Evolutionary conservation across 2,329 filamentous ascomycete genomes (phyloP), one percentile per base, ranked within the genome.

Genomic region (Tolypocladium sp.): DNA sequence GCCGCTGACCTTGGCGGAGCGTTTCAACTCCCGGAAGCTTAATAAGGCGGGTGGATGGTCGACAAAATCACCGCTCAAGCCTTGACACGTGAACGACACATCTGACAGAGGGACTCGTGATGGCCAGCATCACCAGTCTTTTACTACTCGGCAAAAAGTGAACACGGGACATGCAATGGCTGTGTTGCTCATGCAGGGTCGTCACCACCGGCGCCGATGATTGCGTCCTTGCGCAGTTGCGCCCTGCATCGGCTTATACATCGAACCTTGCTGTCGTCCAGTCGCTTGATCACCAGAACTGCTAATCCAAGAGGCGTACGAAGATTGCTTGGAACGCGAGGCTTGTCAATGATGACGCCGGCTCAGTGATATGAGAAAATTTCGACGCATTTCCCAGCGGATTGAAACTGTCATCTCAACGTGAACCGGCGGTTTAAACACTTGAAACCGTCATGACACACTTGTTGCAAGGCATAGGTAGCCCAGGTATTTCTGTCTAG

Each of bases 401-500:
- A 17, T 20, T 51, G 8, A 13, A 33, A 51, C 7, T 30, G 3
- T 20, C 46, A 51, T n/a, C 17, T 22, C 30, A 13, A 22, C 25
- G 27, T 20, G 9, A 7, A n/a, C 17, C 27, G 15, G 15, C 46
- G 12, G 8, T 33, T 33, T 49, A 17, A 30, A 10, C 44, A n/a
- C 8, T n/a, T 12, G 44, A 33, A 52, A 52, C 46, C 15, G 25
- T 8, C 27, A 5, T 25, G 46, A 17, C 25, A 30, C 25, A 20
- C 6, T 33, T 17, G 9, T 8, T 2, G 27, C 20, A 15, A 33
- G 17, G 10, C 27, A 33, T 12, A 12, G n/a, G n/a, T n/a, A n/a
- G 49, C 17, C 4, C 49, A 8, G 5, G 49, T 52, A 35, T 63
- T 68, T 69, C 65, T 68, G 66, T 68, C 69, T 49, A 62, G 61